Evolutionary conservation across 176 grass and related monocot genomes (phyloP), one percentile per base, ranked within the genome.

Genomic region (Cenchrus americanus): DNA sequence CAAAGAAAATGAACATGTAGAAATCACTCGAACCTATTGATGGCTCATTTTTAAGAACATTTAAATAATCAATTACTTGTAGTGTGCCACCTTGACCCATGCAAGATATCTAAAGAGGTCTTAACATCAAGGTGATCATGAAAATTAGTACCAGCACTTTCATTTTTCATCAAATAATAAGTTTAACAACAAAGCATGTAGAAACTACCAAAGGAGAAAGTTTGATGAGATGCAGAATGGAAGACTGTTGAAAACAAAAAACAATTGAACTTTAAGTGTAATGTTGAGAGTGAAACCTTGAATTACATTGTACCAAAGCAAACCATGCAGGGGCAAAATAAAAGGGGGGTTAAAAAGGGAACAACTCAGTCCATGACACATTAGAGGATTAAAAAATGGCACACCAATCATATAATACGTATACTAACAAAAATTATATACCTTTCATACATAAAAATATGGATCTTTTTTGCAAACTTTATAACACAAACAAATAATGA

Each of bases 11-110:
- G 17, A 58, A 19, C 42, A 10, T 48, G 10, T 14, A 69, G 55
- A 77, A 7, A 77, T 68, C 37, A 15, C 46, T 78, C 49, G 77
- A 59, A 85, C 63, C 83, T 63, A 63, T 70, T 57, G 23, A 52
- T 77, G 63, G 54, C 59, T 85, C 62, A 23, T 9, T 7, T 14
- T 23, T 30, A 34, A 49, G 15, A 77, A 37, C 24, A 49, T 61
- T 32, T 32, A 44, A 44, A 44, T 44, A 44, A 44, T 44, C 43
- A 44, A 9, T 0, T 44, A 9, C 7, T 44, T 44, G 34, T 37
- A 37, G 43, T 44, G 43, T 44, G 43, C 43, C 43, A 44, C 43
- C 43, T 44, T 8, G 7, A 44, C 8, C 7, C 6, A 9, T 8
- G 43, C 43, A 44, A 44, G 43, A 37, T 37, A 37, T 37, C 9